Evolutionary conservation across 108 stramenopile genomes (phyloP).

Genomic region (Ochromonas danica): DNA sequence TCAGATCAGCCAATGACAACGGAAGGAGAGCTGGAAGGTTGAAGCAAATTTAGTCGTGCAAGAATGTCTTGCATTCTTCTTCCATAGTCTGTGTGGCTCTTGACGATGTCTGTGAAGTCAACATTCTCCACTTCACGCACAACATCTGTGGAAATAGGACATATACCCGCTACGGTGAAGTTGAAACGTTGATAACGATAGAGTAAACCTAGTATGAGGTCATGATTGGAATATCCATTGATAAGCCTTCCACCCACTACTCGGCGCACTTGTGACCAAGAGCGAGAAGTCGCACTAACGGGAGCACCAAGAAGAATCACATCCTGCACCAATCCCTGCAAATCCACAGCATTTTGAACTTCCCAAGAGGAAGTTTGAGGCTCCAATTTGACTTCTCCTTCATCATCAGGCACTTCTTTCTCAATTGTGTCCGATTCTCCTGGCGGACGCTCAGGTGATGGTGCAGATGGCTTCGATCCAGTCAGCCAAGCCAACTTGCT

Average conservation of each 20-base stretch:
- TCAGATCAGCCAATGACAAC: no score
- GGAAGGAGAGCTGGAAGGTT: no score
- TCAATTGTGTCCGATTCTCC: neutral
- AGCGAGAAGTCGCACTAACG: neutral
- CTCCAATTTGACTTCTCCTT: neutral
- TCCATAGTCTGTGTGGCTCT: no score
- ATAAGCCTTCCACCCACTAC: neutral
- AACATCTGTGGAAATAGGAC: no score
- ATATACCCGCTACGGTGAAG: no score
- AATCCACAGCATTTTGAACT: neutral
- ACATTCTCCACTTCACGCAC: no score
- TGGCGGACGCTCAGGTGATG: neutral
- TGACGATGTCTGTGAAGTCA: no score
- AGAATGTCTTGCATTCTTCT: no score
- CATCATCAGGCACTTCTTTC: neutral
- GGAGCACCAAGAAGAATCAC: neutral
- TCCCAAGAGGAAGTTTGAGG: neutral
- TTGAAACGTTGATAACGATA: no score
- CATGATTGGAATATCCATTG: neutral
- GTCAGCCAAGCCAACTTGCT: neutral
- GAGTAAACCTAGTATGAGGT: neutral
- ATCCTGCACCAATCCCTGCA: neutral
- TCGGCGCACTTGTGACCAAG: neutral
- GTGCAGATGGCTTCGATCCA: neutral
- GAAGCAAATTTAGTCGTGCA: no score